A percentile compares a stretch with the other conserved stretches of the same genome.
Evolutionary conservation across 1,284 basidiomycete genomes (phyloP).

Genomic region (Cryptococcus wingfieldii): DNA sequence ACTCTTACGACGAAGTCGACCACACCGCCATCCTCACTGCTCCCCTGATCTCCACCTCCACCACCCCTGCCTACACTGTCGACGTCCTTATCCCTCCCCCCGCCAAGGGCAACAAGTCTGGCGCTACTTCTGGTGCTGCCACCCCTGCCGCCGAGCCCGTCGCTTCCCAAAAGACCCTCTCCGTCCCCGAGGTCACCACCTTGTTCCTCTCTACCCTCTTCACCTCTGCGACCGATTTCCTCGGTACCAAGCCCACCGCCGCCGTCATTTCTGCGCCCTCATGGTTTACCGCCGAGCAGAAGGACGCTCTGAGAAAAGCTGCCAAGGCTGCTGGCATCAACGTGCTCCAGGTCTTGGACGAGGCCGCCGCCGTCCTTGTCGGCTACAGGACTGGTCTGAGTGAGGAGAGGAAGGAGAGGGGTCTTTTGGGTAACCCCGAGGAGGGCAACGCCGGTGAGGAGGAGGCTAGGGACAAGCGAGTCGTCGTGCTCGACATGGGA

Average conservation of each 20-base stretch:
- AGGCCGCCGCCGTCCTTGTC: conserved; percentile 66
- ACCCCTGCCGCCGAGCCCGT: conserved; percentile 71
- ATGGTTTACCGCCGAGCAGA: conserved; percentile 68
- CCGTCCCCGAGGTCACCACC: conserved; percentile 76
- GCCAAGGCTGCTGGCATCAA: conserved; percentile 76
- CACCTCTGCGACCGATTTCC: conserved; percentile 85
- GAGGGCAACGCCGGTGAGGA: conserved; percentile 50
- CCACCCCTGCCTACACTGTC: conserved; percentile 81
- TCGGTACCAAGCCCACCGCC: conserved; percentile 71
- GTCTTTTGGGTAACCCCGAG: conserved; percentile 45
- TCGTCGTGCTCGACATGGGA: conserved; percentile 58
- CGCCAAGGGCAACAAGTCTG: conserved; percentile 52
- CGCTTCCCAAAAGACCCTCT: conserved; percentile 68
- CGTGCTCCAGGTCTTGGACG: conserved; percentile 79
- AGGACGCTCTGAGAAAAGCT: conserved; percentile 66
- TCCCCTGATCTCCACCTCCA: conserved; percentile 61
- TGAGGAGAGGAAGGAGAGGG: conserved; percentile 46
- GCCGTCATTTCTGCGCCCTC: conserved; percentile 80
- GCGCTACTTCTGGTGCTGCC: conserved; percentile 58
- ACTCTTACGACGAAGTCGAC: conserved; percentile 58
- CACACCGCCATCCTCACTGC: conserved; percentile 49
- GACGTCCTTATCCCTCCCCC: conserved; percentile 72
- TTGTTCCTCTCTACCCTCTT: conserved; percentile 83
- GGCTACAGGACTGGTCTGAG: conserved; percentile 48
- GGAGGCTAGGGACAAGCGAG: conserved; percentile 54